Evolutionary conservation across 1,284 basidiomycete species (phyloP), one percentile per base, ranked within the genome.

Genomic region (Rhizoctonia solani): DNA sequence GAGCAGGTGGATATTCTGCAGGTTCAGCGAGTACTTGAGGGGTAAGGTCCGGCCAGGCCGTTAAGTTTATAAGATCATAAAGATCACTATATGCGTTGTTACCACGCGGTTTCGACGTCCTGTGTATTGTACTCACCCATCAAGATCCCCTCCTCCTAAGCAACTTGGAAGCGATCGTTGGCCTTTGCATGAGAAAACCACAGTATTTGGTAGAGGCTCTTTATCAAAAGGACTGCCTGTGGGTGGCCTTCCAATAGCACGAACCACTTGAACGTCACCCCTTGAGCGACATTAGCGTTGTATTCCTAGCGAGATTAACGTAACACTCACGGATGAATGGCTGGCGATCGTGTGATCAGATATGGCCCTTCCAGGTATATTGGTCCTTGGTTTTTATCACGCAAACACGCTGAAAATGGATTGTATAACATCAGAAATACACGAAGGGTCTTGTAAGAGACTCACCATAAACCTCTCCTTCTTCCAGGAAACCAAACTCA

Each of bases 81-180:
- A 56, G 66, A 14, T 69, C 70, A 6, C 70, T 69, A 66, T 50
- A 37, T 19, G 25, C 55, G 58, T 29, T 41, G 44, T 50, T 70
- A 69, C 58, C 47, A 54, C 9, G 5, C 58, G 34, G 19, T 6
- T 54, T 37, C n/a, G 47, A 27, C 30, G 46, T 8, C 41, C 65
- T 21, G 67, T 27, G n/a, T 34, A 50, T 56, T 27, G 50, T 13
- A 66, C 77, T 58, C 75, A 89, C 87, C 87, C 88, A 70, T 91
- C 89, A 42, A 91, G 78, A 77, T 91, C 88, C 0, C 89, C 89
- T 41, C 89, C 89, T 19, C 82, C 86, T 21, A 91, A 78, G 71
- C 82, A 85, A 5, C 87, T 88, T 16, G 89, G 82, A 54, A 90
- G 73, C 1, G 89, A 86, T 54, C 87, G 82, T 1, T 73, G 69